Percentiles rank a stretch among this genome's conserved stretches.
phyloP scores from a whole-genome alignment of 768 basidiomycete species.

The Tricholoma furcatifolium region DNA sequence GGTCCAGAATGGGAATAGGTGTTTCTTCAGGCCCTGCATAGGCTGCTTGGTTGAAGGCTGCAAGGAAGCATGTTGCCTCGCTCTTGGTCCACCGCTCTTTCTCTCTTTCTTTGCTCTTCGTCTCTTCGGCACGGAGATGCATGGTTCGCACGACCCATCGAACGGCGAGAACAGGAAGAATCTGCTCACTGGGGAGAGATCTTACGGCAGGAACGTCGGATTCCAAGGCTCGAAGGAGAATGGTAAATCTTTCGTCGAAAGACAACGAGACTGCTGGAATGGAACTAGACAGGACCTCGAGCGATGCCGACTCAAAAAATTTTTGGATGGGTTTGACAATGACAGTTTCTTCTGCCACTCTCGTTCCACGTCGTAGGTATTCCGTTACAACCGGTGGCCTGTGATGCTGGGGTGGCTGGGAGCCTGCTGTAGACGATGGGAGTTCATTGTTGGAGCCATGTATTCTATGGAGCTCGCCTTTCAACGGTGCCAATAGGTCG shows the following conservation, averaged over 20 bases:
- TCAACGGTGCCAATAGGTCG: slow-evolving; percentile 68
- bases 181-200: slow-evolving; percentile 41
- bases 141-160: slow-evolving; percentile 61
- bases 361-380: slow-evolving; percentile 68
- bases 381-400: slow-evolving; percentile 41
- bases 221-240: slow-evolving; percentile 54
- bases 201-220: slow-evolving; percentile 53
- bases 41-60: slow-evolving; percentile 39
- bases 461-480: slow-evolving; percentile 63
- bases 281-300: slow-evolving; percentile 28
- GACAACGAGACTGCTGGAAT: slow-evolving; percentile 49
- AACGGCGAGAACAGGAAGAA: slow-evolving; percentile 53
- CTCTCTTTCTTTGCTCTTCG: slow-evolving; percentile 53
- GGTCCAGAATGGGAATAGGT: slow-evolving; percentile 45
- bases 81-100: slow-evolving; percentile 66
- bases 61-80: slow-evolving; percentile 62
- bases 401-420: slow-evolving; percentile 28
- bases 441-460: slow-evolving; percentile 38
- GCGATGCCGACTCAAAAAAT: slow-evolving; percentile 42
- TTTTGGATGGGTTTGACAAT: slow-evolving; percentile 46
- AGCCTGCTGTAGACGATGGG: slow-evolving; percentile 31
- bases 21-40: slow-evolving; percentile 8
- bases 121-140: slow-evolving; percentile 50
- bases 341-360: slow-evolving; percentile 61
- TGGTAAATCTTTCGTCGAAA: slow-evolving; percentile 47